Percentiles rank a stretch among this genome's conserved stretches.
phyloP scores from a whole-genome alignment of 257 asterid species.

The Echites panduratus region DNA sequence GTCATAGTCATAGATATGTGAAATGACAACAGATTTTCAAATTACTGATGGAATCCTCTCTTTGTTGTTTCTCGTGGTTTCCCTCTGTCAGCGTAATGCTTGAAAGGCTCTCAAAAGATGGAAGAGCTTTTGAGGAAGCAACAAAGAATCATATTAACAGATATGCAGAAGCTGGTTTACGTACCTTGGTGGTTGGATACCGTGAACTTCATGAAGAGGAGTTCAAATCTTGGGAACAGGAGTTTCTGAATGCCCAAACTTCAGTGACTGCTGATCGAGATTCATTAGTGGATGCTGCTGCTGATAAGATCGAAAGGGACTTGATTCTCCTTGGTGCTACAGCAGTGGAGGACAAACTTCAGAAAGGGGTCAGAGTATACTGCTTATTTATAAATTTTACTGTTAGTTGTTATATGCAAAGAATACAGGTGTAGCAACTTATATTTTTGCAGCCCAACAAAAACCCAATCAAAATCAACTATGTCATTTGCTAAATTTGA shows the following conservation, averaged over 20 bases:
- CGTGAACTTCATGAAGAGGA: constrained; percentile 76
- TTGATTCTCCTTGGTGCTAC: constrained; percentile 88
- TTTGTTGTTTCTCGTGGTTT: constrained; percentile 8
- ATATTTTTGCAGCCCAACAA: neutral
- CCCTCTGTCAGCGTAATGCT: constrained; percentile 62
- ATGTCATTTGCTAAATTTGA: neutral
- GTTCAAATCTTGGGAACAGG: constrained; percentile 65
- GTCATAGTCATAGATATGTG: neutral
- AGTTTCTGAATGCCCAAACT: constrained; percentile 61
- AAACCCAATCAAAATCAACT: neutral
- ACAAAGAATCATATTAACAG: constrained; percentile 66
- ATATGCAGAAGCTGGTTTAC: constrained; percentile 88
- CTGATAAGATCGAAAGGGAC: constrained; percentile 75
- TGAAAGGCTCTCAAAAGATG: constrained; percentile 60
- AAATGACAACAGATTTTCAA: constrained; percentile 7
- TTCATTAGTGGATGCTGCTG: constrained; percentile 66
- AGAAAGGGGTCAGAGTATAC: constrained; percentile 68
- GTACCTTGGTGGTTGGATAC: constrained; percentile 78
- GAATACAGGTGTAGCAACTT: neutral
- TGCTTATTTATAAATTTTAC: neutral
- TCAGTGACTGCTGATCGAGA: constrained; percentile 67
- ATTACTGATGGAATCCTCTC: constrained; percentile 5
- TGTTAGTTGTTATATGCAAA: neutral
- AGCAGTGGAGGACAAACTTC: constrained; percentile 96
- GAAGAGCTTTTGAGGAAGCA: constrained; percentile 33